Base-by-base conservation (phyloP, 257 asterid genomes). In the Gentiana dahurica region DNA sequence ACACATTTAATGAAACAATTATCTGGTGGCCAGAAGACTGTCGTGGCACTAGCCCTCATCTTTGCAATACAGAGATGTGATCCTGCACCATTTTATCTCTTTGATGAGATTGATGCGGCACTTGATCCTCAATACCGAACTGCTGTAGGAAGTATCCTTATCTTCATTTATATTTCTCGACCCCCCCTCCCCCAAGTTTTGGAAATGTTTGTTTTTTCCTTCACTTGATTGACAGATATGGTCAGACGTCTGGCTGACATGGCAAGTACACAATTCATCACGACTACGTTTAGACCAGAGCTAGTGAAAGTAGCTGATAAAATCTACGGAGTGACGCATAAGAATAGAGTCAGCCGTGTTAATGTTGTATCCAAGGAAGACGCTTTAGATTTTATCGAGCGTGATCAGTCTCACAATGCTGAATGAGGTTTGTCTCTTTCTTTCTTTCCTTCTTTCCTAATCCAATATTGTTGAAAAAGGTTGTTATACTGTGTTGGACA, bases 61-160 rank as follows among this genome's bases (percentile, higher is more conserved):
- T 91, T 91, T 72, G 97, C 97, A 74, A 92, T 92, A 59, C 98
- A 92, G 63, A 83, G 96, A 53, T 92, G 98, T 65, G 98, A 92
- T 72, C 98, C 98, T 50, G 98, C 98, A 33, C 98, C 98, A 12
- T 92, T 92, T 73, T 92, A 92, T 81, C 98, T 92, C 62, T 92
- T 92, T 66, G 98, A 92, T 62, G 98, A 92, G 80, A 92, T 92
- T 51, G 98, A 92, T 74, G 98, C 98, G 34, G 98, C 98, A 34
- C 89, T 92, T 36, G 98, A 92, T 80, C 97, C 98, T 54, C 98
- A 92, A 70, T 92, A 92, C 80, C 77, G 98, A 80, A 92, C 98
- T 24, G 97, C 98, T 34, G 98, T 92, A 1, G 98, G 98, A 63
- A 81, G 98, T 92, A 92, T 92, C 98, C 98, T 87, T 41, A 67